Evolutionary conservation across 73 alveolate genomes (phyloP).

Genomic region (Breviolum minutum): DNA sequence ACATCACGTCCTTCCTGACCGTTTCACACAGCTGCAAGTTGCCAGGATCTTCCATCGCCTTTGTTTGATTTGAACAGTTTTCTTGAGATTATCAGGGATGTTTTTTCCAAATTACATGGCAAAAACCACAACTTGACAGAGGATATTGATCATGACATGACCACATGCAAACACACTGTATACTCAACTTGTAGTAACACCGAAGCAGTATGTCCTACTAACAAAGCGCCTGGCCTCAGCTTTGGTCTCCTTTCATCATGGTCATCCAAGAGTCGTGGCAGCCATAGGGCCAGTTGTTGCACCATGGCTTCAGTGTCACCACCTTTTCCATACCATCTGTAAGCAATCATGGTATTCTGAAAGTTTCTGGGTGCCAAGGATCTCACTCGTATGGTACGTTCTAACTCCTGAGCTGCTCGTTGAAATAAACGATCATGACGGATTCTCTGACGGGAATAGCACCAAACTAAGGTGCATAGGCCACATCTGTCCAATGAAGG

Average conservation of each 20-base stretch:
- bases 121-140: no score
- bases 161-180: no score
- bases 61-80: not conserved
- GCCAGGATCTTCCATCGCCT: no score
- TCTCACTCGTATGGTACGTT: slow-evolving; percentile 46
- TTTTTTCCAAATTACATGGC: not conserved
- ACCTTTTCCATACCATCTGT: slow-evolving; percentile 58
- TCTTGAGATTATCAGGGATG: not conserved
- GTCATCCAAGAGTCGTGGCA: slow-evolving; percentile 71
- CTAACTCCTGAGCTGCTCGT: slow-evolving; percentile 49
- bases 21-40: no score
- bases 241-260: slow-evolving; percentile 73
- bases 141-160: no score
- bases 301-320: not conserved
- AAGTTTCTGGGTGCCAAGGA: slow-evolving; percentile 71
- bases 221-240: slow-evolving; percentile 23
- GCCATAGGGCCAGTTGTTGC: slow-evolving; percentile 54
- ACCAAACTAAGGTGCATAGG: slow-evolving; percentile 72
- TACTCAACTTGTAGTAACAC: no score
- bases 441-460: slow-evolving; percentile 34
- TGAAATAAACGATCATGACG: slow-evolving; percentile 48
- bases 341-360: slow-evolving; percentile 79
- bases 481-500: slow-evolving; percentile 63
- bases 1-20: slow-evolving; percentile 59
- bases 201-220: not conserved